phyloP scores from a whole-genome alignment of 495 filamentous ascomycete species.

The Neurospora sp. region DNA sequence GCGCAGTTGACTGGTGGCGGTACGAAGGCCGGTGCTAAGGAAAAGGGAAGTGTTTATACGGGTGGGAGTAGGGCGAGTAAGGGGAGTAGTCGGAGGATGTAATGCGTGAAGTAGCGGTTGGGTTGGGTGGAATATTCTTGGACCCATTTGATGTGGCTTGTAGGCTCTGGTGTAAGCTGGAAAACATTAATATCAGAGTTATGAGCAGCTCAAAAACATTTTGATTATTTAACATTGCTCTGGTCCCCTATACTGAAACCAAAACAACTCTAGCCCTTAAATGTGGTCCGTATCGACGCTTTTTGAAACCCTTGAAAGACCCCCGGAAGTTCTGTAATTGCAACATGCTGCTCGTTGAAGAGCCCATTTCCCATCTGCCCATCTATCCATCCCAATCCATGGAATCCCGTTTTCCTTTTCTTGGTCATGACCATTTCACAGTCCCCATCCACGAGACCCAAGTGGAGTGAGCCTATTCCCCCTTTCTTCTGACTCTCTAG shows the following conservation, averaged over 20 bases:
- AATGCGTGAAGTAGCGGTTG: background rate
- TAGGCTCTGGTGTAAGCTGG: background rate
- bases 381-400: background rate
- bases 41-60: background rate
- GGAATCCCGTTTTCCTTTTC: background rate
- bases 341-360: background rate
- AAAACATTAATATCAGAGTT: background rate
- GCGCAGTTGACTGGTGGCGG: slow-evolving; percentile 12
- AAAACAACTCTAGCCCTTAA: background rate
- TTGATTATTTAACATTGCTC: background rate
- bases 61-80: background rate
- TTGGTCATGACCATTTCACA: background rate
- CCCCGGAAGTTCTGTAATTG: background rate
- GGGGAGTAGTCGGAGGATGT: background rate
- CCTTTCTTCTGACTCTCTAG: background rate
- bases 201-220: background rate
- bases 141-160: background rate
- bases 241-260: background rate
- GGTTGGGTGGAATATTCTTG: background rate
- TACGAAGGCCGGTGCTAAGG: slow-evolving; percentile 8
- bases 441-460: background rate
- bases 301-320: background rate
- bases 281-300: background rate
- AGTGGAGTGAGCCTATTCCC: background rate
- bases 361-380: background rate